Base-by-base conservation (phyloP, 148 eudicot species). In the Cornus controversa region DNA sequence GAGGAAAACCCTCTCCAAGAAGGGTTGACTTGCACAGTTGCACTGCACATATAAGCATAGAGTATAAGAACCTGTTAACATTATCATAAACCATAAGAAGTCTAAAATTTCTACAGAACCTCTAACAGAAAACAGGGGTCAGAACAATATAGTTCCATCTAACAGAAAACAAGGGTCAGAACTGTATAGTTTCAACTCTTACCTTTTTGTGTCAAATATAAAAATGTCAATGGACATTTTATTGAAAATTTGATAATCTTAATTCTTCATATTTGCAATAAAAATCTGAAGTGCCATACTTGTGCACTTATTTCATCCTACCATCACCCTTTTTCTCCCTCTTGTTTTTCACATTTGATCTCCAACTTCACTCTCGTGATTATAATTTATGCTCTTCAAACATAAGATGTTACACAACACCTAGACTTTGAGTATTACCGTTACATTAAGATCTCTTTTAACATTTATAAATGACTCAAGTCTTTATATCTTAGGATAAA, bases 291-390 rank as follows among this genome's bases (percentile, higher is more conserved):
- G 40, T 9, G 63, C 11, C n/a, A 25, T 27, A n/a, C 9, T 23
- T 28, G 65, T 36, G 22, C 18, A 53, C 27, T 72, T 53, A 50
- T 13, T 53, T 53, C 64, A 5, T 72, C 75, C 64, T 72, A 72
- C 42, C 37, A 18, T 16, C 62, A 27, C 37, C 63, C 18, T 71
- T 26, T 26, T 58, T 25, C 16, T 45, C 47, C 31, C 10, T 71
- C n/a, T 8, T 47, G 11, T 2, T n/a, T n/a, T n/a, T 70, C 20
- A 50, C 31, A 26, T 42, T 45, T 26, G 20, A 24, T 47, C 20
- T 47, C 58, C n/a, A 26, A 40, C 45, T 40, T 34, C 34, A 25
- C 36, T 50, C 74, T 24, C 29, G 6, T 8, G 15, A 26, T 1
- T 26, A 27, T 45, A 18, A 26, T 13, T 16, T 50, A 50, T 11